Conservation (phyloP, 331 rosid genomes). For the Rosa hybrid region DNA sequence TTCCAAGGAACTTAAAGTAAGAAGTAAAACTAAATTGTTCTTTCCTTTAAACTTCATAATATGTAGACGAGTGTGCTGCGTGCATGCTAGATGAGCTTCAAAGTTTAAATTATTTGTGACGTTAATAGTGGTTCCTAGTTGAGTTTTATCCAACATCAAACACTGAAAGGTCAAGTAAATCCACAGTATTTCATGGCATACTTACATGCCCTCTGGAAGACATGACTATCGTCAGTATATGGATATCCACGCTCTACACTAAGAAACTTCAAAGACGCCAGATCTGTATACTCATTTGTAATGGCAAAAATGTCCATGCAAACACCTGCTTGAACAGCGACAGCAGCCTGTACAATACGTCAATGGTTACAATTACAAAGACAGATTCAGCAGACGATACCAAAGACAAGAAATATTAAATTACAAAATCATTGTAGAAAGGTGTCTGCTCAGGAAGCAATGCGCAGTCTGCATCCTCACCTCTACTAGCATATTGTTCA, state of each 20-base stretch:
- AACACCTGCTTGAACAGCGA: constrained; percentile 98
- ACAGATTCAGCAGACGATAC: constrained; percentile 11
- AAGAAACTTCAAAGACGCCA: constrained; percentile 89
- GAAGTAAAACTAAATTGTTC: neutral
- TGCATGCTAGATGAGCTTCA: neutral
- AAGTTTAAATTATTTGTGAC: neutral
- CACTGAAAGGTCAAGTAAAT: neutral
- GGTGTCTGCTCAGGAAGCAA: constrained; percentile 98
- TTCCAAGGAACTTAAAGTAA: neutral
- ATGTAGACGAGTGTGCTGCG: neutral
- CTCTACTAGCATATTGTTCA: constrained; percentile 96
- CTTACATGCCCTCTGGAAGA: constrained; percentile 97
- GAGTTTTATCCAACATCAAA: neutral
- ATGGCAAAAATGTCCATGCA: constrained; percentile 96
- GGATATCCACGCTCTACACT: constrained; percentile 92
- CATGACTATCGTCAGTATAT: constrained; percentile 78
- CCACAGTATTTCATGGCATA: constrained; percentile 18
- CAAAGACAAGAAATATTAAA: constrained; percentile 14
- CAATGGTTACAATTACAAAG: constrained; percentile 38
- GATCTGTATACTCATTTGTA: constrained; percentile 92
- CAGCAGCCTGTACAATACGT: constrained; percentile 77
- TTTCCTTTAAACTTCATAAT: neutral
- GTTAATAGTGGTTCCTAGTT: neutral
- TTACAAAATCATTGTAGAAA: constrained; percentile 89
- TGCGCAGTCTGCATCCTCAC: constrained; percentile 97